Evolutionary conservation across 805 yeast species (phyloP).

Genomic region (Dipodascus albidus): DNA sequence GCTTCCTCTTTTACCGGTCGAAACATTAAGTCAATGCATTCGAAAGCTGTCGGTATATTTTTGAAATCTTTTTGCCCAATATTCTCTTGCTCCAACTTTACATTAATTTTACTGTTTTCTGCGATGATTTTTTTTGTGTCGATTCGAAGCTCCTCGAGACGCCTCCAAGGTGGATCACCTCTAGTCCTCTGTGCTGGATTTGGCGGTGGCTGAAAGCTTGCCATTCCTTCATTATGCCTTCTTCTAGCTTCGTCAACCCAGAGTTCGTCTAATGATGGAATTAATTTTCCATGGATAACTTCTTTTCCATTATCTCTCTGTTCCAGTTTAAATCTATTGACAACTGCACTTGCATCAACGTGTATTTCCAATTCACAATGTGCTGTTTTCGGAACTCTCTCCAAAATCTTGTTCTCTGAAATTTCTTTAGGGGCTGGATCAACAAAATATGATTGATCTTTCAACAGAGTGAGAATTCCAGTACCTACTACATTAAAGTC

Average conservation of each 20-base stretch:
- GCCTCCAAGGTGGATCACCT: not conserved
- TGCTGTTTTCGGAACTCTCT: constrained; percentile 41
- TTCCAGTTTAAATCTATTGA: constrained; percentile 34
- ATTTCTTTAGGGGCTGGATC: constrained; percentile 7
- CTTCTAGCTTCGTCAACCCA: constrained; percentile 37
- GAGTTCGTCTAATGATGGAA: constrained; percentile 29
- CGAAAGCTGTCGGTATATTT: constrained; percentile 13
- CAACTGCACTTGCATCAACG: constrained; percentile 44
- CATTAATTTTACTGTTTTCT: constrained; percentile 2
- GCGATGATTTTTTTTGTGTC: not conserved
- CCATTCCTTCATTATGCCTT: constrained; percentile 5
- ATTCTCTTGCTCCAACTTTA: not conserved
- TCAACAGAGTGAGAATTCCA: constrained; percentile 27
- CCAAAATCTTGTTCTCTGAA: constrained; percentile 5
- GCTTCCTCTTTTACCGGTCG: not conserved
- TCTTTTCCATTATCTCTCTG: constrained; percentile 12
- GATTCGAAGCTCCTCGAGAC: not conserved
- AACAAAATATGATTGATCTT: constrained; percentile 11
- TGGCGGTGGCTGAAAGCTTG: not conserved
- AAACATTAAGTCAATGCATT: constrained; percentile 10
- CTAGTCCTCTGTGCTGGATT: not conserved
- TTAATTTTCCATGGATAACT: constrained; percentile 5
- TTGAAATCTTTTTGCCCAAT: not conserved
- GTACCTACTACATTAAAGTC: constrained; percentile 84
- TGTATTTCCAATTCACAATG: constrained; percentile 64